Conservation (phyloP, 2,329 filamentous ascomycete species). For the Colletotrichum musae region DNA sequence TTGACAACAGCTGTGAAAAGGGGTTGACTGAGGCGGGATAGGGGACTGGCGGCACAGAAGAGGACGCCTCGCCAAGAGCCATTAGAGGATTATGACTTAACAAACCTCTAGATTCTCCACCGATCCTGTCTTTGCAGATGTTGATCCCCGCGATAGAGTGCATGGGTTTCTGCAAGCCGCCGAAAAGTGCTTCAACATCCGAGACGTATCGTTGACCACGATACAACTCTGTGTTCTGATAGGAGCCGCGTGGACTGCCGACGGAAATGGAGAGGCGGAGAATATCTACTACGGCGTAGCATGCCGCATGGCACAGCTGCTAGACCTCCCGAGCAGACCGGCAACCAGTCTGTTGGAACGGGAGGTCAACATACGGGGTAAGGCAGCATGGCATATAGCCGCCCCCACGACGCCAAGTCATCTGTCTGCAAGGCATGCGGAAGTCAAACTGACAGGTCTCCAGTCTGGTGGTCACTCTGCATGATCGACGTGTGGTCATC, state of each 20-base stretch:
- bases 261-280: conserved; percentile 54
- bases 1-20: too few species aligned
- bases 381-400: conserved; percentile 15
- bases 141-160: conserved; percentile 44
- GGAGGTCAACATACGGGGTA: conserved; percentile 52
- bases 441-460: conserved; percentile 26
- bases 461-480: conserved; percentile 45
- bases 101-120: conserved; percentile 44
- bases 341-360: conserved; percentile 47
- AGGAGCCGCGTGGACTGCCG: conserved; percentile 51
- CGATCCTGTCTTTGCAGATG: conserved; percentile 40
- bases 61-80: too few species aligned
- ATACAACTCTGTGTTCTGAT: conserved; percentile 57
- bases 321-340: conserved; percentile 52
- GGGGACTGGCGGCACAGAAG: too few species aligned
- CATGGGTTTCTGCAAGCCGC: conserved; percentile 43
- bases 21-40: too few species aligned
- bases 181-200: conserved; percentile 50
- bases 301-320: conserved; percentile 51
- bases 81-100: conserved; percentile 8
- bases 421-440: conserved; percentile 29
- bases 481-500: conserved; percentile 46
- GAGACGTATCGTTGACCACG: conserved; percentile 53
- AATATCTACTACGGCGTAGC: conserved; percentile 56
- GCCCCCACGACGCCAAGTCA: conserved; percentile 13